These are phyloP conservation scores for Mycena venus DNA, from an alignment of 768 basidiomycete species.

Conservation along the genomic window DNA sequence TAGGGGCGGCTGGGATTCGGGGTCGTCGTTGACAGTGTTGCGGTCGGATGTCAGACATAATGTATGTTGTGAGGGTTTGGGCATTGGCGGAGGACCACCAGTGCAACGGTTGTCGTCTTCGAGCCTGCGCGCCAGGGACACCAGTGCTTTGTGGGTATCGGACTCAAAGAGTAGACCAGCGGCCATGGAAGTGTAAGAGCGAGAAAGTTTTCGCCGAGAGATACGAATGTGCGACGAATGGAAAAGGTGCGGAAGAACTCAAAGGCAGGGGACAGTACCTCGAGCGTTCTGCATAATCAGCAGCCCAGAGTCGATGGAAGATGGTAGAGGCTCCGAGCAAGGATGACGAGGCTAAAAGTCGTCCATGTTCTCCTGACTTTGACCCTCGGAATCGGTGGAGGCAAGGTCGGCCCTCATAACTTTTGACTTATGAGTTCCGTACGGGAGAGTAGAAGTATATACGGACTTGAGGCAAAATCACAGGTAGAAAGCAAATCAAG, in stretches of 20 bases:
- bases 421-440: too few relatives aligned
- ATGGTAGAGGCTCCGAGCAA: not conserved
- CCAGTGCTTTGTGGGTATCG: not conserved
- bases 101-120: not conserved
- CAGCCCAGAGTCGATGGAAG: not conserved
- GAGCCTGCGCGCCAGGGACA: not conserved
- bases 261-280: not conserved
- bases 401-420: too few relatives aligned
- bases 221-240: not conserved
- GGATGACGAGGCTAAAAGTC: not conserved
- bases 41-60: not conserved
- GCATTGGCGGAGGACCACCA: conserved; percentile 9
- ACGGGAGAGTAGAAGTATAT: too few relatives aligned
- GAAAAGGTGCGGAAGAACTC: conserved; percentile 1
- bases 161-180: not conserved
- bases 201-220: conserved; percentile 16
- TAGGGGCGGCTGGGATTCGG: not conserved
- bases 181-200: conserved; percentile 15
- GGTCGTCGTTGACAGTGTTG: not conserved
- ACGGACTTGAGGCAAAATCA: too few relatives aligned
- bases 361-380: not conserved
- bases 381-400: too few relatives aligned
- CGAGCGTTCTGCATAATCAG: not conserved
- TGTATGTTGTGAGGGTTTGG: not conserved
- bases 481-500: too few relatives aligned